Conservation (phyloP, 2,329 filamentous ascomycete species). For the Fusarium sp. region DNA sequence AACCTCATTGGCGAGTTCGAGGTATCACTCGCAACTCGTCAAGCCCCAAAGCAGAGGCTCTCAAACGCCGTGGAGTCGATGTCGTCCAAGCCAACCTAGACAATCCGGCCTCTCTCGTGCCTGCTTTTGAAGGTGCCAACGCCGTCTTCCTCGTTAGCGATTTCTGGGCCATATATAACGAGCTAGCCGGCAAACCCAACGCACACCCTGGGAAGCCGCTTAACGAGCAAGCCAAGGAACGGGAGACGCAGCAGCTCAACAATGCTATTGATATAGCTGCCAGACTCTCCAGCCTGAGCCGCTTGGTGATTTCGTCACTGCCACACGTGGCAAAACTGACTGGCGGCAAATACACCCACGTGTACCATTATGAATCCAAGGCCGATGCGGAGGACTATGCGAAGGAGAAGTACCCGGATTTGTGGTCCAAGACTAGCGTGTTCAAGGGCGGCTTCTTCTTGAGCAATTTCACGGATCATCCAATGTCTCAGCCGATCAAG, state of each 20-base stretch:
- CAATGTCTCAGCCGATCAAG: slow-evolving; percentile 1
- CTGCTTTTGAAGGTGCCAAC: not conserved
- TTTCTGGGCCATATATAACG: slow-evolving; percentile 42
- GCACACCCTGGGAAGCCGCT: not conserved
- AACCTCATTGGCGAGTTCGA: slow-evolving; percentile 3
- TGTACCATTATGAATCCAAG: not conserved
- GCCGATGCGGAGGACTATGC: not conserved
- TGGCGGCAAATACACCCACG: not conserved
- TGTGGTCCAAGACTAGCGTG: not conserved
- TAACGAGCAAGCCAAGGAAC: not conserved
- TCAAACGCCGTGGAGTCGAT: slow-evolving; percentile 3
- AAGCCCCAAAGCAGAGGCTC: slow-evolving; percentile 6
- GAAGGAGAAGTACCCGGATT: not conserved
- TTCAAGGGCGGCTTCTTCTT: not conserved
- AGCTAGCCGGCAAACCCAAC: not conserved
- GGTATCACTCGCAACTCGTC: slow-evolving; percentile 10
- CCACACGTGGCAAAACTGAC: not conserved
- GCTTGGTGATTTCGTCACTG: not conserved
- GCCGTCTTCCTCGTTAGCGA: slow-evolving; percentile 48
- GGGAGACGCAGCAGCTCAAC: not conserved
- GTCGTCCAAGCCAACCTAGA: slow-evolving; percentile 11
- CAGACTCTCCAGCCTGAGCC: not conserved
- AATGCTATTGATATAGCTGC: not conserved
- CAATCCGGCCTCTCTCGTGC: not conserved
- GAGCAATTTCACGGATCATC: not conserved